Percentiles rank a stretch among this genome's conserved stretches.
phyloP scores from a whole-genome alignment of 148 eudicot species.

The Vaccinium myrtillus region DNA sequence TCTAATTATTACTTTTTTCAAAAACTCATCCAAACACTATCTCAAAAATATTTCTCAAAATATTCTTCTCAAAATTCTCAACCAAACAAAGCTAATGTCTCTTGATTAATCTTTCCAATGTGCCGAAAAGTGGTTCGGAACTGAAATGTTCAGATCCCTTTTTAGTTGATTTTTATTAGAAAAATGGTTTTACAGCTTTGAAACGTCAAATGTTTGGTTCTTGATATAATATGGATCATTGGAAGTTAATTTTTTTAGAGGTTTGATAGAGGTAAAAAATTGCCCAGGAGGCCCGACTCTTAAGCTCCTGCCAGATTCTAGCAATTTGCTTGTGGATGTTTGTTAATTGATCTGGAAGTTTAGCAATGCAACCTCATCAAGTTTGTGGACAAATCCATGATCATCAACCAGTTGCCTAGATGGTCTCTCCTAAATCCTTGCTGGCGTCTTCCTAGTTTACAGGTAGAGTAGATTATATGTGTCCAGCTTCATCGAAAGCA shows the following conservation, averaged over 20 bases:
- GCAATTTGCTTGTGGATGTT: neutral
- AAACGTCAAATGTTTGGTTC: neutral
- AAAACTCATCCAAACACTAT: no score
- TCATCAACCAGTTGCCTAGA: constrained; percentile 5
- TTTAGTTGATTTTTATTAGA: neutral
- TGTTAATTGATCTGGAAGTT: neutral
- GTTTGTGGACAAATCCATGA: neutral
- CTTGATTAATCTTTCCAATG: neutral
- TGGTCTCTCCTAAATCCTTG: neutral
- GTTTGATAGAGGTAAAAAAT: neutral
- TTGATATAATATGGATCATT: neutral
- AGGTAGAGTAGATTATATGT: neutral
- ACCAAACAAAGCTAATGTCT: no score
- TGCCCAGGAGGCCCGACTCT: neutral
- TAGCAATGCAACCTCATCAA: neutral
- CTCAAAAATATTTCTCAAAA: no score
- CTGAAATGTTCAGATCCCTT: neutral
- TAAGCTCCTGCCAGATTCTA: neutral
- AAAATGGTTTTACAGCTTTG: neutral
- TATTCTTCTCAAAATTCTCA: no score
- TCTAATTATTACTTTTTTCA: no score
- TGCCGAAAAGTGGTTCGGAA: neutral
- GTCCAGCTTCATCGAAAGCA: constrained; percentile 2
- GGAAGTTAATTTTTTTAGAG: neutral
- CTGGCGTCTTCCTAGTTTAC: neutral